Conservation (phyloP, 257 asterid genomes). For the Solanum peruvianum region DNA sequence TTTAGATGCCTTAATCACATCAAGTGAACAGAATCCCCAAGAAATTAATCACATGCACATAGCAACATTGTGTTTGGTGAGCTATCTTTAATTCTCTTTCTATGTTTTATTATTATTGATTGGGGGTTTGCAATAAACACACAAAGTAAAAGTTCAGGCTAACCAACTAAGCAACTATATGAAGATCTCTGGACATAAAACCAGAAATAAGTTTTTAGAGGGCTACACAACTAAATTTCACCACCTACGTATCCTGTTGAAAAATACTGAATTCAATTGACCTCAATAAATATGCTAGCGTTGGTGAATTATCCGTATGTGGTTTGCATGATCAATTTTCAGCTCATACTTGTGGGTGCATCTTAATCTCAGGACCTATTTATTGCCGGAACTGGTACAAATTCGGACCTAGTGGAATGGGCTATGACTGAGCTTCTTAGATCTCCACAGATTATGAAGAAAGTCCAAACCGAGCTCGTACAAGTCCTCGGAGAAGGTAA, state of each 20-base stretch:
- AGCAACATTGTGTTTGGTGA: neutral
- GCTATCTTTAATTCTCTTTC: neutral
- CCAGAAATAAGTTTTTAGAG: too few species aligned
- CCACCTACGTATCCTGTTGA: neutral
- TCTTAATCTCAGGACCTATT: neutral
- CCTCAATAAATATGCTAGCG: neutral
- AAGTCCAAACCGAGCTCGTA: neutral
- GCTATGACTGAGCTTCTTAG: neutral
- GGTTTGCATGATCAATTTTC: neutral
- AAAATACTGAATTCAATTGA: neutral
- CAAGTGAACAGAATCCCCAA: neutral
- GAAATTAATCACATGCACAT: neutral
- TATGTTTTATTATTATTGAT: too few species aligned
- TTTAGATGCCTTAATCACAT: neutral
- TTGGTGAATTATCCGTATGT: neutral
- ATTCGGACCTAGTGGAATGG: neutral
- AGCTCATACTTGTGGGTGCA: neutral
- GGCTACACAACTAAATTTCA: too few species aligned
- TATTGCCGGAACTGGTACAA: neutral
- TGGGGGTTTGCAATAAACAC: neutral
- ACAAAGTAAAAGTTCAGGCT: too few species aligned
- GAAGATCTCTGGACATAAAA: too few species aligned
- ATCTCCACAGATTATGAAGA: neutral
- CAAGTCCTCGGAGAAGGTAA: neutral
- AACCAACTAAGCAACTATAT: too few species aligned